Base-by-base conservation (phyloP, 805 yeast species). In the Metschnikowia gruessii region DNA sequence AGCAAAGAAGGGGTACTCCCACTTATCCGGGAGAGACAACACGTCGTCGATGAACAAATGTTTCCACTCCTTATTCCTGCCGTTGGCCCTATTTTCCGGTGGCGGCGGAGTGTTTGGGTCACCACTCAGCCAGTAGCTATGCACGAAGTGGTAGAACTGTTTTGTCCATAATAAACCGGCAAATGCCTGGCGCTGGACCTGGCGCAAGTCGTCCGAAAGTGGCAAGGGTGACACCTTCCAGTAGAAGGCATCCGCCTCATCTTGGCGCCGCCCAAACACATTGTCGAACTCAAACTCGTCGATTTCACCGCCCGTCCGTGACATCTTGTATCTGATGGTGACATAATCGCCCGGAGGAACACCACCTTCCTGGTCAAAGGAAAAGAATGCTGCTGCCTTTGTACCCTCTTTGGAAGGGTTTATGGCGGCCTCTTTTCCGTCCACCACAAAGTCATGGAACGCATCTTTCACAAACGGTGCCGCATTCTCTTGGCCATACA, bases 1-100 rank as follows among this genome's bases (percentile, higher is more conserved):
- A 13, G 97, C 96, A 64, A 90, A 90, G 64, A 90, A 90, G 11
- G 96, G 96, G 65, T 90, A 90, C 66, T 90, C 97, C 88, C 96
- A 90, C 63, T 89, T 91, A 63, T 90, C 97, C 2, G 97, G 97
- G 74, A 90, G 77, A 1, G 95, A 87, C 56, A 90, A 73, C 40
- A 90, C 78, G 64, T 90, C 96, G 61, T 88, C 92, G 59, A 87
- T 85, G 68, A 88, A 88, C 64, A 90, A 71, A 64, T 90, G 95
- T 58, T 80, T 80, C 97, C 97, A 90, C 46, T 87, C 90, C 58
- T 79, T 76, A 67, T 90, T 90, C 65, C 97, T 76, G n/a, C 92
- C 87, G 60, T 84, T 81, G 24, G 91, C 92, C 54, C 97, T 72
- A 57, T 90, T 82, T 10, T 78, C 76, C 2, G 91, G 85, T 0